Percentiles rank a stretch among this genome's conserved stretches.
Evolutionary conservation across 2,329 filamentous ascomycete species (phyloP).

Genomic region (Byssochlamys sp.): DNA sequence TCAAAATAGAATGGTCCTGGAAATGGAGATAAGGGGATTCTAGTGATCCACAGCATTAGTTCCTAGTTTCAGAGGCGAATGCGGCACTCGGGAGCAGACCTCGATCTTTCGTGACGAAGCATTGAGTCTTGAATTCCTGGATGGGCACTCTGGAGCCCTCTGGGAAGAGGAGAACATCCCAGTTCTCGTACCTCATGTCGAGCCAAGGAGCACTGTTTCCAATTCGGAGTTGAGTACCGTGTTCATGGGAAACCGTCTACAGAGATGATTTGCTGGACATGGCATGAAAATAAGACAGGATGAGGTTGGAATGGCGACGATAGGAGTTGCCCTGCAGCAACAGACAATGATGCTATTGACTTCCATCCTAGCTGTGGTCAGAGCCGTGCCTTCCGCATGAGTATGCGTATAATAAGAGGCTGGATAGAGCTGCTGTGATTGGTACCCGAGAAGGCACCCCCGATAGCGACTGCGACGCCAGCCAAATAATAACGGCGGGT

Average conservation of each 20-base stretch:
- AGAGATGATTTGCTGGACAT: background rate
- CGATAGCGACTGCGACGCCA: no score
- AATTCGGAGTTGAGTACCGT: background rate
- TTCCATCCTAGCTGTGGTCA: no score
- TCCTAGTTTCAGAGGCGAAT: constrained; percentile 3
- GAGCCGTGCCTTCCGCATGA: no score
- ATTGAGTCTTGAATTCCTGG: constrained; percentile 73
- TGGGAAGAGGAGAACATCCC: constrained; percentile 77
- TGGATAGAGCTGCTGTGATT: no score
- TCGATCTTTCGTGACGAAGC: constrained; percentile 53
- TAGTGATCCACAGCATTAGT: constrained; percentile 13
- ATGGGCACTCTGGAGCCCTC: constrained; percentile 58
- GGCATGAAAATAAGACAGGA: no score
- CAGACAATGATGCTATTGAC: no score
- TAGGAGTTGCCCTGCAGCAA: no score
- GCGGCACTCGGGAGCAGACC: constrained; percentile 23
- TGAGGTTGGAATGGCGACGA: no score
- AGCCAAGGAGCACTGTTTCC: background rate
- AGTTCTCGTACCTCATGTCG: constrained; percentile 73
- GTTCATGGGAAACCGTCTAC: background rate
- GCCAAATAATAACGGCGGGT: no score
- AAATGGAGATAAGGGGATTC: constrained; percentile 45
- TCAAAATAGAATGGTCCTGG: constrained; percentile 32
- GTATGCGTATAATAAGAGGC: no score
- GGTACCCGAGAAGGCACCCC: no score